Percentiles rank a stretch among this genome's conserved stretches.
Evolutionary conservation across 2,329 filamentous ascomycete genomes (phyloP).

Genomic region (Graphiopsis chlorocephala): DNA sequence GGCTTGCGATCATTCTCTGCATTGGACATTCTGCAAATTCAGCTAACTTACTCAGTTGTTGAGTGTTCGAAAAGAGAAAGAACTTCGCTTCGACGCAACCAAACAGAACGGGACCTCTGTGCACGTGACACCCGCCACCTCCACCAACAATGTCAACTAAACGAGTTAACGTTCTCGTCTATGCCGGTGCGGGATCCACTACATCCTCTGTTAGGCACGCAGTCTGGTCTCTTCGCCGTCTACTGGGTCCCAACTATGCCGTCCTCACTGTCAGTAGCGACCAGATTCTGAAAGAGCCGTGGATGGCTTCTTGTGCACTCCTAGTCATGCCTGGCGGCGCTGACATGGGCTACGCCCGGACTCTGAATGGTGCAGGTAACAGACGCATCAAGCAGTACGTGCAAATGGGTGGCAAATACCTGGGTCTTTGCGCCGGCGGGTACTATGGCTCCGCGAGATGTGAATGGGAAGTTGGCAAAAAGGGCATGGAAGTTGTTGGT

Average conservation of each 20-base stretch:
- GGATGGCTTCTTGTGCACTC: slow-evolving; percentile 80
- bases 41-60: neutral
- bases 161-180: slow-evolving; percentile 88
- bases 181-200: slow-evolving; percentile 83
- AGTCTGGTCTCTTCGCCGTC: slow-evolving; percentile 77
- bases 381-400: slow-evolving; percentile 81
- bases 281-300: slow-evolving; percentile 84
- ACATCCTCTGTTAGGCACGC: slow-evolving; percentile 86
- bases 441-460: slow-evolving; percentile 82
- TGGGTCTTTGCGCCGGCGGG: slow-evolving; percentile 91
- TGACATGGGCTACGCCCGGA: slow-evolving; percentile 87
- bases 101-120: neutral
- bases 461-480: slow-evolving; percentile 88
- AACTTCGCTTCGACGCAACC: neutral
- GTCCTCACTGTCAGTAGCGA: slow-evolving; percentile 80
- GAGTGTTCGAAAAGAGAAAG: neutral
- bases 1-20: slow-evolving; percentile 26
- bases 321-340: slow-evolving; percentile 91
- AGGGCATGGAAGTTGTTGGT: slow-evolving; percentile 78
- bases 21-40: slow-evolving; percentile 29
- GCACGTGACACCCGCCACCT: slow-evolving; percentile 10
- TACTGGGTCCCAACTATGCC: slow-evolving; percentile 88
- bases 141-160: slow-evolving; percentile 56
- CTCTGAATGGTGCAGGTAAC: slow-evolving; percentile 85
- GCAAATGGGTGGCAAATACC: slow-evolving; percentile 76